Base-by-base conservation (phyloP, 2,329 filamentous ascomycete species). In the Pseudopyricularia javanii region DNA sequence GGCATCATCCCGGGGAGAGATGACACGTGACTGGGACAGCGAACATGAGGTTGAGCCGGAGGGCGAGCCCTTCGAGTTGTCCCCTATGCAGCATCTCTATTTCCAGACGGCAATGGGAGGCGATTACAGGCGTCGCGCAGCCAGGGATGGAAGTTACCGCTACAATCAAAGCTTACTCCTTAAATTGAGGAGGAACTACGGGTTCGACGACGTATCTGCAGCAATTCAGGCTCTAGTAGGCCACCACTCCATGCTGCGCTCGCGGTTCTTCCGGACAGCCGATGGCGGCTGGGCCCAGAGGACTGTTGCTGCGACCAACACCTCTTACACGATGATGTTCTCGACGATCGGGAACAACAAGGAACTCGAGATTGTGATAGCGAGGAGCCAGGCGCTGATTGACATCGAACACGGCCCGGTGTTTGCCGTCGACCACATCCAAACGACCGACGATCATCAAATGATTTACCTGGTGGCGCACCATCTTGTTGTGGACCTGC, bases 1-100 rank as follows among this genome's bases (percentile, higher is more conserved):
- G 45, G 70, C 68, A 1, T 64, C 59, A 4, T 62, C 66, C 12
- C 63, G 63, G 12, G 64, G 62, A 5, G 59, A 60, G 9, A 54
- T 65, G 47, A 59, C 59, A 3, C 61, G 62, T 14, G 59, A 62
- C 17, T 64, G 66, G 58, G 64, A 62, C 32, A 69, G 67, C 24
- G 59, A 67, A 34, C 59, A 59, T 1, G 53, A 59, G 8, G 69
- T 67, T 24, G 59, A 67, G 35, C 59, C 59, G 1, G 53, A 59
- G 8, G 68, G 69, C 20, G 40, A 43, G 12, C 64, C 55, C 32
- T 78, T 76, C 56, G 70, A 71, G 9, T 66, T 79, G 9, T 74
- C 75, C 1, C 70, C 75, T 3, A 78, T 78, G 70, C 76, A 79
- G 61, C 71, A 73, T 53, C 64, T 79, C 4, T 76, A 75, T 58